Conservation (phyloP, 257 asterid species). For the Solanum acaule region DNA sequence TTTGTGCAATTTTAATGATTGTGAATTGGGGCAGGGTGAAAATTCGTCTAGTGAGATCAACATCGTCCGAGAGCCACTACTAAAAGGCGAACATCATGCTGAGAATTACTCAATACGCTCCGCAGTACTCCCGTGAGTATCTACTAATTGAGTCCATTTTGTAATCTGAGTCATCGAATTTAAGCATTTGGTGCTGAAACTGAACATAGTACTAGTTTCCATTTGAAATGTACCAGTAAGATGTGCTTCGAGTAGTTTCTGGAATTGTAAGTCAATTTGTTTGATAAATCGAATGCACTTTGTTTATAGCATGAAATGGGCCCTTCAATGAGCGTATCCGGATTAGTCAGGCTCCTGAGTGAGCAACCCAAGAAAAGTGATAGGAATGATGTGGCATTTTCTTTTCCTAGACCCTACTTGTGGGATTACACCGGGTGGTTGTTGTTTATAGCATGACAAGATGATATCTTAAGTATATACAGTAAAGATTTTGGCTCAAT, state of each 20-base stretch:
- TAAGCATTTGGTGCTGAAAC: background rate
- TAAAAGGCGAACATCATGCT: constrained; percentile 15
- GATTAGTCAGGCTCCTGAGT: background rate
- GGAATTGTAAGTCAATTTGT: background rate
- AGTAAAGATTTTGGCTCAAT: background rate
- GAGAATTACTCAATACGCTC: constrained; percentile 61
- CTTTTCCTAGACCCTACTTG: background rate
- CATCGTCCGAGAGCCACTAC: constrained; percentile 43
- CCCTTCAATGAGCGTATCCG: background rate
- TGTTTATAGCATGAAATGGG: background rate
- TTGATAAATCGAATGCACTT: background rate
- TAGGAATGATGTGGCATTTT: background rate
- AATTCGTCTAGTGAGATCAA: constrained; percentile 25
- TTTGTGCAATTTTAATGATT: background rate
- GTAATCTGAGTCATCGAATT: background rate
- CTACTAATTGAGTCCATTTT: background rate
- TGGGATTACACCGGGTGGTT: background rate
- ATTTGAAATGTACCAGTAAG: background rate
- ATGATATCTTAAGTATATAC: background rate
- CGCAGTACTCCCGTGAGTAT: constrained; percentile 69
- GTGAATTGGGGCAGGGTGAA: constrained; percentile 21
- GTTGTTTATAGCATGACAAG: background rate
- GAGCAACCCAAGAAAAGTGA: background rate
- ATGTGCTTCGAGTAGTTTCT: background rate
- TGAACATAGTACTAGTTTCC: background rate